phyloP scores from a whole-genome alignment of 164 flowering plant genomes.

The Euptelea pleiosperma region DNA sequence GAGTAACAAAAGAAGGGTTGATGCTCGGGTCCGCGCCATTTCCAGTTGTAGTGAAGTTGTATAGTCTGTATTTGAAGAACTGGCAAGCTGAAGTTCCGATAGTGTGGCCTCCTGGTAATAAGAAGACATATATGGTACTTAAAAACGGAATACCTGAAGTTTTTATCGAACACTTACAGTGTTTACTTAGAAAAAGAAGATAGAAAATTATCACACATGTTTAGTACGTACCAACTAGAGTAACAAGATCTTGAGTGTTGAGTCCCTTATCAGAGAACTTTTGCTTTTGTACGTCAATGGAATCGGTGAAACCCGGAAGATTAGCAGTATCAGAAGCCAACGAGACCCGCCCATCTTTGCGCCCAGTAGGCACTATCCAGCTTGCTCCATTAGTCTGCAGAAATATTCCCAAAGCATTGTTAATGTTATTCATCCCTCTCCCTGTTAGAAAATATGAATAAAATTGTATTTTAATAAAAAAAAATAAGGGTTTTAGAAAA shows the following conservation, averaged over 20 bases:
- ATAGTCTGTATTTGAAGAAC: constrained; percentile 47
- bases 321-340: constrained; percentile 43
- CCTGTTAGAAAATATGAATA: too few relatives aligned
- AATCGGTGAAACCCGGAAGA: constrained; percentile 40
- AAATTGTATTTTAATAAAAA: too few relatives aligned
- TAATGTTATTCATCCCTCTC: too few relatives aligned
- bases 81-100: constrained; percentile 61
- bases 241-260: constrained; percentile 50
- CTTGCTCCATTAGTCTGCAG: constrained; percentile 40
- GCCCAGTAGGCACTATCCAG: constrained; percentile 57
- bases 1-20: constrained; percentile 33
- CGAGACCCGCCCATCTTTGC: constrained; percentile 55
- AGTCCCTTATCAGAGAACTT: constrained; percentile 46
- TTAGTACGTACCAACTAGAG: constrained; percentile 46
- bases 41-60: constrained; percentile 41
- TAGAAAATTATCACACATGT: too few relatives aligned
- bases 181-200: too few relatives aligned
- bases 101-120: constrained; percentile 52
- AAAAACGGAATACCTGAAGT: too few relatives aligned
- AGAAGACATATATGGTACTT: too few relatives aligned
- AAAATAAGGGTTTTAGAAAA: too few relatives aligned
- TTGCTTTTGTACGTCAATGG: constrained; percentile 36
- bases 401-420: not conserved
- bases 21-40: constrained; percentile 50
- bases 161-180: too few relatives aligned